phyloP scores from a whole-genome alignment of 73 alveolate genomes.

The Strombidium stylifer region DNA sequence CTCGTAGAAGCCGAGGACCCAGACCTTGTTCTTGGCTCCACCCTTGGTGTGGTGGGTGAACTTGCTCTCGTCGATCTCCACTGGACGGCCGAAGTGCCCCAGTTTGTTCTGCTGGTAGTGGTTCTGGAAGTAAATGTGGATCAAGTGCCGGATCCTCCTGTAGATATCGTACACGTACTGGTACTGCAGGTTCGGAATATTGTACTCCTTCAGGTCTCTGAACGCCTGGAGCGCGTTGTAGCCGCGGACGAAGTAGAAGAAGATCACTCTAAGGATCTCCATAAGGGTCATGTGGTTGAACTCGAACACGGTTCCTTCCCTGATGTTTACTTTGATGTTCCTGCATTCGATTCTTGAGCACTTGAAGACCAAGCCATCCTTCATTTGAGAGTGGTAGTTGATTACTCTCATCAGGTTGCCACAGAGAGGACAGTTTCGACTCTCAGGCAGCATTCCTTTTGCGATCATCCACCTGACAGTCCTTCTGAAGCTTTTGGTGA shows the following conservation, averaged over 20 bases:
- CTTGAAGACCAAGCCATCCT: conserved; percentile 13
- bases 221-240: conserved; percentile 15
- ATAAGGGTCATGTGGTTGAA: conserved; percentile 18
- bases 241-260: conserved; percentile 5
- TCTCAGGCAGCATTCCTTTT: conserved; percentile 19
- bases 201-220: conserved; percentile 24
- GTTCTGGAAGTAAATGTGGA: conserved; percentile 14
- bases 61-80: conserved; percentile 37
- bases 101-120: conserved; percentile 22
- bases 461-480: conserved; percentile 16
- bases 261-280: conserved; percentile 25
- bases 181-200: conserved; percentile 4
- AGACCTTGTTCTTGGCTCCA: conserved; percentile 1
- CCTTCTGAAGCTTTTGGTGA: conserved; percentile 14
- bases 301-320: conserved; percentile 29
- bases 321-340: conserved; percentile 4
- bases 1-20: conserved; percentile 51
- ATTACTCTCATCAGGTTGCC: conserved; percentile 3
- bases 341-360: conserved; percentile 38
- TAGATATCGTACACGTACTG: conserved; percentile 5
- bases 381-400: conserved; percentile 9
- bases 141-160: conserved; percentile 1
- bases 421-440: conserved; percentile 20
- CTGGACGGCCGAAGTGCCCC: conserved; percentile 31
- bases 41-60: conserved; percentile 37